phyloP scores from a whole-genome alignment of 306 rosid species.

The Quercus wislizeni region DNA sequence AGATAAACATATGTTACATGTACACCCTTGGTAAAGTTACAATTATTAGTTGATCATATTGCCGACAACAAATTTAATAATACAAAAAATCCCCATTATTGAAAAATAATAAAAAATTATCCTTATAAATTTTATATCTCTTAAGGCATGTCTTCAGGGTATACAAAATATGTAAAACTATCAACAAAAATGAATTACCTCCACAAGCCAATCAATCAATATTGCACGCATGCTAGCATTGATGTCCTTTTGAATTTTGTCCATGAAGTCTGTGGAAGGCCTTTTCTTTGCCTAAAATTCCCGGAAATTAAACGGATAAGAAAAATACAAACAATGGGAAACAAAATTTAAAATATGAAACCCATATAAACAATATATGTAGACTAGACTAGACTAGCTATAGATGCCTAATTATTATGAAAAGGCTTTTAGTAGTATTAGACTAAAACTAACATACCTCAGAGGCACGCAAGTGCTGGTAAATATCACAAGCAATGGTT shows the following conservation, averaged over 20 bases:
- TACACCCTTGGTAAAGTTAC: neutral
- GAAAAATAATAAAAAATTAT: neutral
- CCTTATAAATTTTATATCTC: neutral
- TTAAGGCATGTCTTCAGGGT: neutral
- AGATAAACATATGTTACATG: neutral
- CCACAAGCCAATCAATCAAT: slow-evolving; percentile 93
- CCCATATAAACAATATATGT: neutral
- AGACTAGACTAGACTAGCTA: neutral
- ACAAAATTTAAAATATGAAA: neutral
- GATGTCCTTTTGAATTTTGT: slow-evolving; percentile 77
- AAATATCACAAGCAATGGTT: slow-evolving; percentile 89
- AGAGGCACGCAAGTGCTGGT: slow-evolving; percentile 85
- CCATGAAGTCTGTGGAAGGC: slow-evolving; percentile 87
- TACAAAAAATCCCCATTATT: neutral
- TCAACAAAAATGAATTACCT: slow-evolving; percentile 46
- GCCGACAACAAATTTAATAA: neutral
- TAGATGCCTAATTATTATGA: neutral
- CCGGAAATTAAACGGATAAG: slow-evolving; percentile 9
- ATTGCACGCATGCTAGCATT: slow-evolving; percentile 87
- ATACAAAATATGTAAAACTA: neutral
- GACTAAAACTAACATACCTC: slow-evolving; percentile 45
- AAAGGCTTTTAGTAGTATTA: neutral
- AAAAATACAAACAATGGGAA: neutral
- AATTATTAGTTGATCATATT: neutral
- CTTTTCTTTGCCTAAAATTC: slow-evolving; percentile 73